Evolutionary conservation across 805 yeast genomes (phyloP).

Genomic region (Candida jianshihensis): DNA sequence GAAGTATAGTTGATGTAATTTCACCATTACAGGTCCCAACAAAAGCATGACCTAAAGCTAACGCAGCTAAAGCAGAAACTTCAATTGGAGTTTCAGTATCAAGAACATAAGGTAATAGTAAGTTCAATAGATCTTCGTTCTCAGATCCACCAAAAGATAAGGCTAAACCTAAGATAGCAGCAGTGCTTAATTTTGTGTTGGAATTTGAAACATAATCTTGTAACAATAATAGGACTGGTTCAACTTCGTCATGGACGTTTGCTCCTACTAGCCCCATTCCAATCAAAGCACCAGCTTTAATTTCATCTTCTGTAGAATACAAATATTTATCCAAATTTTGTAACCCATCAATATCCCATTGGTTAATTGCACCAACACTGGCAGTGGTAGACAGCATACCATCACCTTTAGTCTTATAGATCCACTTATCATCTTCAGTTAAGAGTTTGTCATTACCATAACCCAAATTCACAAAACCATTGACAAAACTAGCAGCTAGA

Average conservation of each 20-base stretch:
- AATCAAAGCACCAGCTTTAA: slow-evolving; percentile 92
- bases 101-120: slow-evolving; percentile 75
- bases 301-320: slow-evolving; percentile 77
- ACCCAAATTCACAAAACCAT: slow-evolving; percentile 86
- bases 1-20: slow-evolving; percentile 84
- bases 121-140: slow-evolving; percentile 71
- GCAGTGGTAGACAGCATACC: slow-evolving; percentile 94
- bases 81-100: slow-evolving; percentile 72
- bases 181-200: slow-evolving; percentile 56
- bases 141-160: slow-evolving; percentile 93
- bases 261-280: slow-evolving; percentile 92
- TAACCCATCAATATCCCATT: slow-evolving; percentile 92
- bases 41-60: slow-evolving; percentile 88
- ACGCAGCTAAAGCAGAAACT: slow-evolving; percentile 76
- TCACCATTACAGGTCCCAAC: slow-evolving; percentile 97
- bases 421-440: slow-evolving; percentile 78
- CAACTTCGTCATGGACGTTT: slow-evolving; percentile 93
- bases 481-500: slow-evolving; percentile 90
- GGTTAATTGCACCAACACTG: slow-evolving; percentile 78
- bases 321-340: slow-evolving; percentile 85
- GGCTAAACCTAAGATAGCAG: slow-evolving; percentile 89
- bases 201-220: slow-evolving; percentile 73
- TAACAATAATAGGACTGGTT: slow-evolving; percentile 79
- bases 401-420: slow-evolving; percentile 82
- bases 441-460: slow-evolving; percentile 80